Evolutionary conservation across 2,329 filamentous ascomycete genomes (phyloP).

Genomic region (Penicillium sp.): DNA sequence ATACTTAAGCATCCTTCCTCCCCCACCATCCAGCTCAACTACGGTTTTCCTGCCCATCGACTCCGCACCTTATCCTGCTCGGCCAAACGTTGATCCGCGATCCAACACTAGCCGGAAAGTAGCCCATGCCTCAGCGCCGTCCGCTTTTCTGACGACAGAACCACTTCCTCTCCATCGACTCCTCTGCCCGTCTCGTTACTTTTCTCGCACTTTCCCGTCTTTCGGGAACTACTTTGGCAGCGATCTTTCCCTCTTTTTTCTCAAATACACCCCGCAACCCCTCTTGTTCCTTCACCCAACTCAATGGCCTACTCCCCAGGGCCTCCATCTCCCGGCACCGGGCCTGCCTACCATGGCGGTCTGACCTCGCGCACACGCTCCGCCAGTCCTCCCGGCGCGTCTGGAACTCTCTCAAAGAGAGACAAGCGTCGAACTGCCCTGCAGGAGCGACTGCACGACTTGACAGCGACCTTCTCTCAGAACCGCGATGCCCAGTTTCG

Average conservation of each 20-base stretch:
- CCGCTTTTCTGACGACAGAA: conserved; percentile 21
- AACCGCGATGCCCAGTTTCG: conserved; percentile 84
- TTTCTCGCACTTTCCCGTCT: neutral
- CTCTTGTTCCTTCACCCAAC: neutral
- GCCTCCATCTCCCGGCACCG: conserved; percentile 21
- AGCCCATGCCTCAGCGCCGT: conserved; percentile 20
- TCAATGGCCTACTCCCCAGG: conserved; percentile 27
- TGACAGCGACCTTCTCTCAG: conserved; percentile 75
- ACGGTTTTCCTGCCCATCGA: too few relatives aligned
- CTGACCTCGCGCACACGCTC: conserved; percentile 25
- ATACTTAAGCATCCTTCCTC: neutral
- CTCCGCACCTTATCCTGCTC: conserved; percentile 13
- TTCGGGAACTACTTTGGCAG: neutral
- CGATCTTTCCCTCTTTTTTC: neutral
- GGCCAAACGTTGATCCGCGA: conserved; percentile 23
- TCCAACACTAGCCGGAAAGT: conserved; percentile 25
- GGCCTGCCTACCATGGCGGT: conserved; percentile 19
- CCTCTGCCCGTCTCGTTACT: neutral
- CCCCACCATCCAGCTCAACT: neutral
- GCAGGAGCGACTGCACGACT: conserved; percentile 73
- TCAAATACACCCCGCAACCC: neutral
- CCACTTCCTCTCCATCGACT: conserved; percentile 4
- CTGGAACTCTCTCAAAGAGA: conserved; percentile 69
- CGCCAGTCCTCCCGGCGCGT: conserved; percentile 34
- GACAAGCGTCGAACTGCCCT: conserved; percentile 87